A percentile compares a stretch with the other conserved stretches of the same genome.
Evolutionary conservation across 1,139 yeast species (phyloP).

Genomic region (Komagataea norvegica): DNA sequence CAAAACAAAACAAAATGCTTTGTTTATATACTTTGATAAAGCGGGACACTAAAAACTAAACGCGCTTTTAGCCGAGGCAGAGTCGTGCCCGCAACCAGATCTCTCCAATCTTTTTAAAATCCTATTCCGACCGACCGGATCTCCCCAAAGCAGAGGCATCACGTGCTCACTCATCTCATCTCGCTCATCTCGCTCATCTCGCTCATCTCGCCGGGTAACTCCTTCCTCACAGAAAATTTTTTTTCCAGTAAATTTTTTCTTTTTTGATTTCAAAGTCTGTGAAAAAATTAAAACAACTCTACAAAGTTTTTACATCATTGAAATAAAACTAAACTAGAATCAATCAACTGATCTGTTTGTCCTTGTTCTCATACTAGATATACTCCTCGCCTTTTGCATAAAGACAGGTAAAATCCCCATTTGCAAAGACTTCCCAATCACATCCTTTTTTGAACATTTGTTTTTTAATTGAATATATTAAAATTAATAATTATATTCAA

Average conservation of each 20-base stretch:
- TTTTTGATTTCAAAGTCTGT: not conserved
- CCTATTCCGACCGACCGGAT: too few relatives aligned
- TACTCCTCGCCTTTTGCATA: too few relatives aligned
- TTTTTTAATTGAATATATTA: too few relatives aligned
- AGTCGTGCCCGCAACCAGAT: not conserved
- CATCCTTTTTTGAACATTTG: too few relatives aligned
- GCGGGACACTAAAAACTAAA: not conserved
- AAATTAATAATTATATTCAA: too few relatives aligned
- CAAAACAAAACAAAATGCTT: not conserved
- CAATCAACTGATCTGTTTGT: too few relatives aligned
- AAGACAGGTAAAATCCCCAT: too few relatives aligned
- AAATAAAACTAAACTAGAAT: too few relatives aligned
- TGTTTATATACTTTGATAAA: not conserved
- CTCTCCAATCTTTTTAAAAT: not conserved
- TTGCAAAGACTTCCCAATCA: too few relatives aligned
- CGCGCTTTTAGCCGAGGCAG: constrained; percentile 1
- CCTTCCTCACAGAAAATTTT: not conserved
- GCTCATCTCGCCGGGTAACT: constrained; percentile 5
- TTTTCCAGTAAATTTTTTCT: not conserved
- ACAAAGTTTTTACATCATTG: too few relatives aligned
- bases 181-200: not conserved
- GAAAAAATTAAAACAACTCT: too few relatives aligned
- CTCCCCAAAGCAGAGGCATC: constrained; percentile 1
- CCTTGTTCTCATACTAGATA: too few relatives aligned
- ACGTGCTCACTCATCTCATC: not conserved